Evolutionary conservation across 257 asterid genomes (phyloP).

Genomic region (Ilex aquifolium): DNA sequence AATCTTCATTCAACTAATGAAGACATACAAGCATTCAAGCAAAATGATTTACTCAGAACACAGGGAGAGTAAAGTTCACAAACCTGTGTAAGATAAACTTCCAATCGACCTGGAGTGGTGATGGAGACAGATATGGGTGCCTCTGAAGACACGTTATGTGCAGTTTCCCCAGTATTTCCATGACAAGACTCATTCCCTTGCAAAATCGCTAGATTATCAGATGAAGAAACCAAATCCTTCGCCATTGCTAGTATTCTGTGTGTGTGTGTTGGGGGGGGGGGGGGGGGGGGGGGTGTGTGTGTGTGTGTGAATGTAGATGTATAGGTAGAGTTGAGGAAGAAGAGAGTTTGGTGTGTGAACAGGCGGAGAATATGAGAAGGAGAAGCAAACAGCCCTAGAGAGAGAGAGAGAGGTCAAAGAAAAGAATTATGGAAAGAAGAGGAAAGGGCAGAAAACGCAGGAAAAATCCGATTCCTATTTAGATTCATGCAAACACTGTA

Average conservation of each 20-base stretch:
- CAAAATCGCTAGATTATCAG: conserved; percentile 9
- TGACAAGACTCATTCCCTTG: conserved; percentile 7
- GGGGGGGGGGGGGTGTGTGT: too few species aligned
- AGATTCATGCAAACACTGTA: too few species aligned
- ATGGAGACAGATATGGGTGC: conserved; percentile 14
- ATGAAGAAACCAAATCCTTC: conserved; percentile 12
- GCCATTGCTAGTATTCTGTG: neutral
- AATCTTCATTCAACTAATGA: too few species aligned
- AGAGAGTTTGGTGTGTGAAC: neutral
- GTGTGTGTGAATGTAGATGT: neutral
- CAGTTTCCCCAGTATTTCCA: conserved; percentile 9
- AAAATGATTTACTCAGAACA: neutral
- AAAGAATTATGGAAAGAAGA: conserved; percentile 25
- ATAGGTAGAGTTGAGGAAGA: neutral
- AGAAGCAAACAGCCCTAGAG: conserved; percentile 7
- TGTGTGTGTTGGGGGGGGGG: too few species aligned
- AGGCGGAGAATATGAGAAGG: conserved; percentile 20
- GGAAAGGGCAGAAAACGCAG: conserved; percentile 19
- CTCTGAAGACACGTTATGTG: conserved; percentile 18
- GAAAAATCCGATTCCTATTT: conserved; percentile 22
- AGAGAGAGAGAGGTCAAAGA: conserved; percentile 28
- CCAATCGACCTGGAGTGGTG: conserved; percentile 15
- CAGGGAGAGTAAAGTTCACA: conserved; percentile 3
- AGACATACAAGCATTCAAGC: too few species aligned
- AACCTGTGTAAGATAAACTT: conserved; percentile 28